Base-by-base conservation (phyloP, 1,139 yeast species). In the Debaryomyces sp. region DNA sequence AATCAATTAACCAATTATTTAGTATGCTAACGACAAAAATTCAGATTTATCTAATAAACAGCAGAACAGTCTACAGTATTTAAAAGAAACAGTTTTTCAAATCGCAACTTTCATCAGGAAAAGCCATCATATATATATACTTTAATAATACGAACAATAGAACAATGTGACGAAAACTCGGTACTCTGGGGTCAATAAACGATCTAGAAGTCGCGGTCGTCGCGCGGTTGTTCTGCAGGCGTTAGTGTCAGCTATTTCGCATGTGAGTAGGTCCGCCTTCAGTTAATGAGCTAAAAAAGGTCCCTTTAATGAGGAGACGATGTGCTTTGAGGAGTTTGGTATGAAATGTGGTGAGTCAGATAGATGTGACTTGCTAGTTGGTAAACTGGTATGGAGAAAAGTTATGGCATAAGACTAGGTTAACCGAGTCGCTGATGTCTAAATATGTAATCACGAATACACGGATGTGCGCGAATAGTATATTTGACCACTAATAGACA, bases 201-300 rank as follows among this genome's bases (percentile, higher is more conserved):
- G 38, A 35, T 35, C 24, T 18, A 21, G 26, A 35, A 35, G 38
- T 35, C 38, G 38, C 38, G 38, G 12, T 35, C n/a, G 12, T 35
- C 38, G 26, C 38, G 38, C n/a, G 26, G 22, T 4, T 5, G 37
- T 34, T 30, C 12, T 15, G 38, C 38, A 22, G 38, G 38, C 15
- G 15, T 5, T 17, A 35, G 3, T 6, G 23, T 35, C 38, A 35
- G 13, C 21, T 3, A 9, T 35, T 35, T 35, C n/a, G 38, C 38
- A 35, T 35, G 38, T 35, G 38, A 21, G 26, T 8, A 4, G 8
- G 26, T 8, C 13, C 38, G 38, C 38, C 38, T 32, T 32, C 21
- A 32, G 22, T 13, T 26, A 26, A 17, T 18, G 35, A 32, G 35
- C n/a, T 32, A 8, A 17, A 9, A 30, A 30, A 8, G 15, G 5